Base-by-base conservation (phyloP, 2,329 filamentous ascomycete species). In the Colletotrichum sp. region DNA sequence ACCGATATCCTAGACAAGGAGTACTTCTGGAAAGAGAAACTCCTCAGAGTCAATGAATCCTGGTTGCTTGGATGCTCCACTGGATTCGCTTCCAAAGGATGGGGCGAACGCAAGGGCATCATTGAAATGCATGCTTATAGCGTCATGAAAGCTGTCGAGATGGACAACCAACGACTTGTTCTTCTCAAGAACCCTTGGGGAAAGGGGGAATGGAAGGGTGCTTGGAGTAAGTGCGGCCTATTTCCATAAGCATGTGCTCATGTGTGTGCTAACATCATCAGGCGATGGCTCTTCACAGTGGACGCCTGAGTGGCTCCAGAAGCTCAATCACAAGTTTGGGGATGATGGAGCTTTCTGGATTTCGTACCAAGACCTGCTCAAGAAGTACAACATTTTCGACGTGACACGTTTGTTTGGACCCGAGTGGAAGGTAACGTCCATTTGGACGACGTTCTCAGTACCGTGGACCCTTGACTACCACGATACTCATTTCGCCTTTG, bases 101-200 rank as follows among this genome's bases (percentile, higher is more conserved):
- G 84, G 73, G 88, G 87, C 7, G 86, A 89, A 26, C 86, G 89
- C 34, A 90, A 91, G 71, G 91, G 92, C 8, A 91, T 93, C 70
- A 82, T 89, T 12, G 90, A 92, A 73, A 83, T 87, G 12, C 92
- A 93, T 77, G 91, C 91, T 4, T 93, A 93, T 79, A 91, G 90
- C 1, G 87, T 93, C 10, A 89, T 92, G 78, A 88, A 90, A 77
- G 87, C 89, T 3, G 85, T 89, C 16, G 92, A 93, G 78, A 86
- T 91, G 69, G 89, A 92, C 55, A 92, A 91, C 3, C 86, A 92
- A 32, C 90, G 93, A 3, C 86, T 96, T 2, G 86, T 95, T 4
- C 89, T 92, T 67, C 86, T 95, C 52, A 90, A 89, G 78, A 97
- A 97, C 79, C 95, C 95, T 0, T 97, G 95, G 95, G 95, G 95